Conservation (phyloP, 2,329 filamentous ascomycete genomes). For the Alternaria infectoria region DNA sequence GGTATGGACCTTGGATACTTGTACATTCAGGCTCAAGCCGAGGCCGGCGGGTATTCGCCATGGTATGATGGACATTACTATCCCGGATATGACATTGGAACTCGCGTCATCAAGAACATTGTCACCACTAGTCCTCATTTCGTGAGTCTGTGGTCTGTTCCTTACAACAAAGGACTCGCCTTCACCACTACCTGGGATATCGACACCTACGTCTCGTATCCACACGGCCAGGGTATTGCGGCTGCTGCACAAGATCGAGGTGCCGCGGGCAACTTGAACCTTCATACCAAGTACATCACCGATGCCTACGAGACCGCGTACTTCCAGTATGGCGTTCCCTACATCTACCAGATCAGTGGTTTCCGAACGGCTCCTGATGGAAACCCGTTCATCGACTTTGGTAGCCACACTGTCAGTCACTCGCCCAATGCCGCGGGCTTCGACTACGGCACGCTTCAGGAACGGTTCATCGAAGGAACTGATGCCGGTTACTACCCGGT, state of each 20-base stretch:
- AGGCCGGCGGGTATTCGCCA: conserved; percentile 6
- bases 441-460: conserved; percentile 1
- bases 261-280: conserved; percentile 9
- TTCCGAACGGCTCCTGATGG: conserved; percentile 8
- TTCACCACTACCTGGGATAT: conserved; percentile 15
- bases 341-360: conserved; percentile 12
- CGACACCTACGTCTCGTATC: conserved; percentile 13
- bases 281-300: conserved; percentile 12
- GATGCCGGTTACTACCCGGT: neutral
- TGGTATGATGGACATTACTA: conserved; percentile 13
- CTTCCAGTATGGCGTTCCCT: conserved; percentile 12
- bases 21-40: conserved; percentile 2
- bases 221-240: conserved; percentile 11
- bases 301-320: conserved; percentile 12
- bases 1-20: conserved; percentile 12
- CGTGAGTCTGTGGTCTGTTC: conserved; percentile 11
- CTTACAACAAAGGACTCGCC: conserved; percentile 12
- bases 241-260: conserved; percentile 12
- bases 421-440: conserved; percentile 11
- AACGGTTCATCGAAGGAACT: conserved; percentile 3
- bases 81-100: conserved; percentile 13
- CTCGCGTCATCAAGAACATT: conserved; percentile 13
- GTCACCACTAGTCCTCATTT: conserved; percentile 7
- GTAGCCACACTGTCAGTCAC: conserved; percentile 12
- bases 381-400: conserved; percentile 11